Evolutionary conservation across 2,329 filamentous ascomycete genomes (phyloP).

Genomic region (Microdochium paspali): DNA sequence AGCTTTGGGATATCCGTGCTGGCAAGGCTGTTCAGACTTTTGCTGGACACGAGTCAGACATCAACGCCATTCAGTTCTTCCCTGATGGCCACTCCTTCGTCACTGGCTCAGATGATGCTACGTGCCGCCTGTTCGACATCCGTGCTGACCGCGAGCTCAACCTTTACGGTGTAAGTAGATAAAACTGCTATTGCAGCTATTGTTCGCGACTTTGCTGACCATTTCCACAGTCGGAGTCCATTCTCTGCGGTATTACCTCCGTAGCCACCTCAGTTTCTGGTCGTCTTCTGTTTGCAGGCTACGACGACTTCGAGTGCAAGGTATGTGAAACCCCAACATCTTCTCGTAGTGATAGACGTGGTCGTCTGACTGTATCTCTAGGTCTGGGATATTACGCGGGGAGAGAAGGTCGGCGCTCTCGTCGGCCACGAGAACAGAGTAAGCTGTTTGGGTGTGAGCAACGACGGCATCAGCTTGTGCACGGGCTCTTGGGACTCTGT

Average conservation of each 20-base stretch:
- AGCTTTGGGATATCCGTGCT: slow-evolving; percentile 96
- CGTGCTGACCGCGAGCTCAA: slow-evolving; percentile 78
- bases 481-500: slow-evolving; percentile 99
- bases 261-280: slow-evolving; percentile 97
- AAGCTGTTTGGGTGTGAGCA: slow-evolving; percentile 96
- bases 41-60: slow-evolving; percentile 95
- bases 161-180: slow-evolving; percentile 55
- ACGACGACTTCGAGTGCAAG: slow-evolving; percentile 99
- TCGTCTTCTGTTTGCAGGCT: slow-evolving; percentile 88
- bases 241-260: slow-evolving; percentile 95
- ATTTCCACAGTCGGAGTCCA: slow-evolving; percentile 72
- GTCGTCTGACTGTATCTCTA: slow-evolving; percentile 24
- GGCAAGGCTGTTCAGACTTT: slow-evolving; percentile 99
- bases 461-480: slow-evolving; percentile 97
- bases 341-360: slow-evolving; percentile 5
- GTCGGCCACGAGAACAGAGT: slow-evolving; percentile 98
- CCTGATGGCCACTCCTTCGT: slow-evolving; percentile 97
- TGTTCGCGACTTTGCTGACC: slow-evolving; percentile 14
- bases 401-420: slow-evolving; percentile 92
- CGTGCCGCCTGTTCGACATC: slow-evolving; percentile 95
- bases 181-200: not conserved
- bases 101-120: slow-evolving; percentile 94
- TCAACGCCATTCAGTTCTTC: slow-evolving; percentile 99
- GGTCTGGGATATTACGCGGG: slow-evolving; percentile 97
- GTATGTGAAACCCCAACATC: slow-evolving; percentile 35